phyloP scores from a whole-genome alignment of 1,284 basidiomycete genomes.

The Rhodotorula sp. region DNA sequence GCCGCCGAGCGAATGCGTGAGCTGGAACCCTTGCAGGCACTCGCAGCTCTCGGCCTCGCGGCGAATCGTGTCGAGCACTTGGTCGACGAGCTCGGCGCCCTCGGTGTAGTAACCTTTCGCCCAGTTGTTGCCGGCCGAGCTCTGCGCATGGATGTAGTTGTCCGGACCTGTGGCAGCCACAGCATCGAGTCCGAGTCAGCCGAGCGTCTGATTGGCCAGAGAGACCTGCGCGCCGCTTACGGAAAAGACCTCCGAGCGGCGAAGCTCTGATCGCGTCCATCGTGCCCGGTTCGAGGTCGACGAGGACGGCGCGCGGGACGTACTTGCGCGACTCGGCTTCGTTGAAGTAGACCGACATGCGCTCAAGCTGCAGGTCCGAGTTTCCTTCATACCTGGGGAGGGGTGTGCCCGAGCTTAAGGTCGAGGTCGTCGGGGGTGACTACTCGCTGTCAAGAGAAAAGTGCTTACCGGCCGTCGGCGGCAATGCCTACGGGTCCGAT shows the following conservation, averaged over 20 bases:
- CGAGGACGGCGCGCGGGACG: constrained; percentile 90
- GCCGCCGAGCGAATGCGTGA: constrained; percentile 62
- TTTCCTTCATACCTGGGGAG: constrained; percentile 71
- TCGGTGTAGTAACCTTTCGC: constrained; percentile 70
- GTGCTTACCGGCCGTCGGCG: constrained; percentile 66
- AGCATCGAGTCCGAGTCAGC: too few relatives aligned
- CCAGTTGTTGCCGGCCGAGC: constrained; percentile 58
- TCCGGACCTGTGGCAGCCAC: constrained; percentile 44
- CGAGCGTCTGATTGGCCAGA: too few relatives aligned
- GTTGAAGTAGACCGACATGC: constrained; percentile 52
- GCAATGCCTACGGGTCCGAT: constrained; percentile 12
- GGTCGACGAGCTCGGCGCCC: constrained; percentile 92
- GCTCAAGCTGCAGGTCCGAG: constrained; percentile 91
- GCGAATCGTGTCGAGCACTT: constrained; percentile 67
- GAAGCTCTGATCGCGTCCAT: constrained; percentile 82
- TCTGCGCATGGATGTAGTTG: constrained; percentile 61
- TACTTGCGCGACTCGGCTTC: constrained; percentile 74
- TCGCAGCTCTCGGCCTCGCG: constrained; percentile 61
- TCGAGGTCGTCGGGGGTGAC: not conserved
- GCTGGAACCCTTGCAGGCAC: constrained; percentile 62
- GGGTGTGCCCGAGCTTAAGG: not conserved
- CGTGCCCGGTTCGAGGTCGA: constrained; percentile 94
- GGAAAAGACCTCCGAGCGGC: constrained; percentile 56
- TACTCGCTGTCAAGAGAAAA: not conserved
- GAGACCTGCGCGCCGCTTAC: not conserved